Evolutionary conservation across 345 rosid species (phyloP).

Genomic region (Iberis pinnata): DNA sequence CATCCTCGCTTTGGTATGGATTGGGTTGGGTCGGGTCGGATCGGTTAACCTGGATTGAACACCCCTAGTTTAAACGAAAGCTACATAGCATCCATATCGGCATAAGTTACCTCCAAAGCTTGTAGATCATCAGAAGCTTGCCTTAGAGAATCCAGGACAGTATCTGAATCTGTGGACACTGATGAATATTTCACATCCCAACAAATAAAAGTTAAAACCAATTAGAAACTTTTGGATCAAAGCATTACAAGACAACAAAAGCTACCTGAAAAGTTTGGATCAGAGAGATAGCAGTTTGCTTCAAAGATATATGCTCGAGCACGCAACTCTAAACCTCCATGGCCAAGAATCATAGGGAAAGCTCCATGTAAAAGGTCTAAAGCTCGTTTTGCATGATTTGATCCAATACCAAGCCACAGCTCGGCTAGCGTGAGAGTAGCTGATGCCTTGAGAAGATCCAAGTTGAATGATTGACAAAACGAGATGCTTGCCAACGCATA

Average conservation of each 20-base stretch:
- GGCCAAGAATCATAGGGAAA: slow-evolving; percentile 87
- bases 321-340: slow-evolving; percentile 90
- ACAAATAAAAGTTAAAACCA: slow-evolving; percentile 17
- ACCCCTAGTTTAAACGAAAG: too few relatives aligned
- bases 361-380: slow-evolving; percentile 59
- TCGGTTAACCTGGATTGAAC: too few relatives aligned
- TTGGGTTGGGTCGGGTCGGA: too few relatives aligned
- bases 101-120: slow-evolving; percentile 62
- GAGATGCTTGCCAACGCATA: slow-evolving; percentile 92
- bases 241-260: slow-evolving; percentile 17
- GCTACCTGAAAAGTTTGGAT: slow-evolving; percentile 71
- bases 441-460: slow-evolving; percentile 96
- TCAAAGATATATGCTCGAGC: slow-evolving; percentile 86
- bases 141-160: slow-evolving; percentile 64
- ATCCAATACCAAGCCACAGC: slow-evolving; percentile 81
- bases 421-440: slow-evolving; percentile 89
- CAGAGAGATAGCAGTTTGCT: slow-evolving; percentile 85
- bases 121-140: slow-evolving; percentile 81
- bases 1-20: too few relatives aligned
- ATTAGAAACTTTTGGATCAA: too few relatives aligned
- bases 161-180: slow-evolving; percentile 57
- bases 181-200: slow-evolving; percentile 16
- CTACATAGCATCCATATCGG: slow-evolving; percentile 5
- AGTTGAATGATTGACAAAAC: slow-evolving; percentile 83
- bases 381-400: slow-evolving; percentile 77